Base-by-base conservation (phyloP, 371 early-diverging fungal genomes). In the Circinella minor region DNA sequence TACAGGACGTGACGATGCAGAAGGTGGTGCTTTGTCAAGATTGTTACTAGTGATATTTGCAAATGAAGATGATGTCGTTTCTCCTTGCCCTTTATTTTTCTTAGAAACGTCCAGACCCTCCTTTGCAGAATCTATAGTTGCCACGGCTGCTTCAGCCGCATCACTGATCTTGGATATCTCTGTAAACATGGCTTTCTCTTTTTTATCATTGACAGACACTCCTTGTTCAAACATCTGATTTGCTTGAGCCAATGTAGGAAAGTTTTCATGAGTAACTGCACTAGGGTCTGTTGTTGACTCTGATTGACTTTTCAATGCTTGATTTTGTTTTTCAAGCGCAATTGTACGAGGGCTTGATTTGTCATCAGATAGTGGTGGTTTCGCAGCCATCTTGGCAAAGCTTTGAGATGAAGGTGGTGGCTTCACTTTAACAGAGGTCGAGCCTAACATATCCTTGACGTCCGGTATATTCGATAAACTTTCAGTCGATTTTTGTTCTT, bases 331-430 rank as follows among this genome's bases (percentile, higher is more conserved):
- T 11, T 71, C 61, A 4, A 74, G 17, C 3, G 62, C 48, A 43
- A 70, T 65, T 15, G 68, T 67, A 4, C 77, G 74, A 1, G 69
- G 76, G 66, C 71, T 73, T 3, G 60, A 20, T 36, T 49, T 36
- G 10, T 71, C 55, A 11, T 66, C 62, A 17, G 36, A 47, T n/a
- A 38, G 43, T 11, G 55, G 36, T 10, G 66, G 48, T 39, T 78
- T 80, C 36, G 83, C 76, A 47, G 81, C 83, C 7, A 77, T 66
- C 59, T 79, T 81, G 15, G 83, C 81, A 71, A 83, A 83, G 36
- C 77, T 77, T 43, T 77, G 69, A 17, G 77, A 57, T 4, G 77
- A 61, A 37, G 81, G 81, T 3, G 77, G 75, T 36, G 77, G 80
- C 36, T 81, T 77, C 4, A 81, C 71, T 55, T 76, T 72, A n/a